Base-by-base conservation (phyloP, 2,329 filamentous ascomycete genomes). In the Fusarium hainanense region DNA sequence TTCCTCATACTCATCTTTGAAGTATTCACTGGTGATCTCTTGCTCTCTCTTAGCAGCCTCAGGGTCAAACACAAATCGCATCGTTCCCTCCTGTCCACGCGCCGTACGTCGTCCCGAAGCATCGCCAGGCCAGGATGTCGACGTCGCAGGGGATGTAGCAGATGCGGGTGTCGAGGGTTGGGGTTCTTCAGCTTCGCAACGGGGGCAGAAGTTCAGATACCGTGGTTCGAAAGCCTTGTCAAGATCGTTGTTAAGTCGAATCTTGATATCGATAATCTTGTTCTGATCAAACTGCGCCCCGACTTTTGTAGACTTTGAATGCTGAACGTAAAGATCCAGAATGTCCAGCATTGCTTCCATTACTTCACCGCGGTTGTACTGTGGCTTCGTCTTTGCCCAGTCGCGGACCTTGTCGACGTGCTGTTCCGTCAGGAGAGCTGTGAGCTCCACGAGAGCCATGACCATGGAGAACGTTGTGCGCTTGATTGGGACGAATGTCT, bases 401-500 rank as follows among this genome's bases (percentile, higher is more conserved):
- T 84, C 71, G 76, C 79, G 64, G 79, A 88, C 81, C 27, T 78
- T 78, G 10, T 87, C 84, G 10, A 88, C 73, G 44, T 88, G 85
- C 41, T 85, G 82, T 27, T 61, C 71, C 16, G 64, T 69, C 58
- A 98, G 80, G 27, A 92, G 86, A 0, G 90, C 88, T 1, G 94
- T 91, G 37, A 98, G 87, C 80, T 97, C 94, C 13, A 97, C 82
- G 70, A 93, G 89, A 12, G 92, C 91, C 74, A 97, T 87, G 1
- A 92, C 93, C 86, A 98, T 90, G 16, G 93, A 92, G n/a, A 92
- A 89, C 0, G 92, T 92, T 1, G 90, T 92, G 75, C 97, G 93
- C 82, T 98, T 98, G 61, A 98, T 85, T 11, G 94, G 94, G 1
- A 93, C 91, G 79, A 96, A 97, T 0, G 96, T 99, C 77, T 94